Conservation (phyloP, 2,329 filamentous ascomycete genomes). For the Periconia macrospinosa region DNA sequence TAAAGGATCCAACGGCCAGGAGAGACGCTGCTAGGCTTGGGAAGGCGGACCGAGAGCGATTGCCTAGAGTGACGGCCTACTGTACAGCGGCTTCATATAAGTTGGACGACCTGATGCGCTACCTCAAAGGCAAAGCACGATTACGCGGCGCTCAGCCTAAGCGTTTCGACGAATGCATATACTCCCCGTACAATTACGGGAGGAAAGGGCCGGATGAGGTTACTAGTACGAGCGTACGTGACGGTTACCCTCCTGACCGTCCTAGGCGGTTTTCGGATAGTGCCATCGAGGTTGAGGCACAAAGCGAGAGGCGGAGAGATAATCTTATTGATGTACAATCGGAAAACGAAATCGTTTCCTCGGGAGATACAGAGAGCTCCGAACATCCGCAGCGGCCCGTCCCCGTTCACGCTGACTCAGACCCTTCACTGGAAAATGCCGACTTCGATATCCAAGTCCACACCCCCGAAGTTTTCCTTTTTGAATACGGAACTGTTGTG, state of each 20-base stretch:
- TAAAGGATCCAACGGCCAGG: conserved; percentile 92
- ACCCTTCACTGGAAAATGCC: conserved; percentile 48
- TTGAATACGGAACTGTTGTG: conserved; percentile 96
- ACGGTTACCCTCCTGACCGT: conserved; percentile 23
- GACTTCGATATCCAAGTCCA: conserved; percentile 89
- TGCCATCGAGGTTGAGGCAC: conserved; percentile 67
- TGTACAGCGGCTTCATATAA: conserved; percentile 92
- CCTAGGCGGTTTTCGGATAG: conserved; percentile 76
- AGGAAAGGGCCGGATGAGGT: conserved; percentile 46
- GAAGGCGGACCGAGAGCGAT: conserved; percentile 83
- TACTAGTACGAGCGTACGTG: conserved; percentile 33
- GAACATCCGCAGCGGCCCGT: conserved; percentile 26
- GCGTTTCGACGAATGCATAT: conserved; percentile 95
- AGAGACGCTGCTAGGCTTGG: conserved; percentile 89
- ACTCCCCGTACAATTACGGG: conserved; percentile 86
- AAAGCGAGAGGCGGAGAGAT: conserved; percentile 58
- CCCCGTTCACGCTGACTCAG: conserved; percentile 32
- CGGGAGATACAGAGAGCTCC: conserved; percentile 29
- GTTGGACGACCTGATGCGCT: conserved; percentile 85
- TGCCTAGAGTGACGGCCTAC: conserved; percentile 94
- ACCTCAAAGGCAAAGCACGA: conserved; percentile 81
- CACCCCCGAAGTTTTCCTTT: conserved; percentile 92
- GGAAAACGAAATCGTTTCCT: conserved; percentile 32
- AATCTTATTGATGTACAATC: conserved; percentile 65
- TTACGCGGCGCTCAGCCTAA: conserved; percentile 82